phyloP scores from a whole-genome alignment of 306 rosid species.

The Mimosa bimucronata region DNA sequence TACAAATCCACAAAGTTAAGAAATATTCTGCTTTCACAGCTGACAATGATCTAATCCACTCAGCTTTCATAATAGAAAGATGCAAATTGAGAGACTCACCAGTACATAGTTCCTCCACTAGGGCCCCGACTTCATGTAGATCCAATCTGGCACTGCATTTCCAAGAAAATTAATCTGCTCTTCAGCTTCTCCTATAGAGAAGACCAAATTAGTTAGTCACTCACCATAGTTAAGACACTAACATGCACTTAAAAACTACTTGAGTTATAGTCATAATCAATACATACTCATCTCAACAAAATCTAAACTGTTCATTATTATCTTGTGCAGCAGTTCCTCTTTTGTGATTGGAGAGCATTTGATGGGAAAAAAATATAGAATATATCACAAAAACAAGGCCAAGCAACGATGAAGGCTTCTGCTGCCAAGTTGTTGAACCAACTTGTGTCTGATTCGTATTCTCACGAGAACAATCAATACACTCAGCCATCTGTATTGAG shows the following conservation, averaged over 20 bases:
- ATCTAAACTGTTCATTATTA: too few species aligned
- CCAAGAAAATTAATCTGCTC: too few species aligned
- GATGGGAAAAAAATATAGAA: too few species aligned
- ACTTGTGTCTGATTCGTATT: constrained; percentile 34
- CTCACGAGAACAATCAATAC: constrained; percentile 32
- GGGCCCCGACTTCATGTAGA: constrained; percentile 52
- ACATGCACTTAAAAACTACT: too few species aligned
- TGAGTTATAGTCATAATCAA: too few species aligned
- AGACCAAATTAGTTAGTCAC: too few species aligned
- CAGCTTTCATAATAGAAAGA: not conserved
- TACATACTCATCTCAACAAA: too few species aligned
- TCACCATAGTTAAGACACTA: too few species aligned
- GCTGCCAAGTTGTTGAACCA: constrained; percentile 21
- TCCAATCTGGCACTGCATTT: too few species aligned
- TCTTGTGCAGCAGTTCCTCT: too few species aligned
- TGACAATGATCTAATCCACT: not conserved
- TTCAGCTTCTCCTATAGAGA: too few species aligned
- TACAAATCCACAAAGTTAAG: not conserved
- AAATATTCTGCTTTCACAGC: not conserved
- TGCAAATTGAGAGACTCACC: constrained; percentile 41
- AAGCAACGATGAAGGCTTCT: constrained; percentile 42
- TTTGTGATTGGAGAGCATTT: too few species aligned
- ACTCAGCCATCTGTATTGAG: constrained; percentile 50
- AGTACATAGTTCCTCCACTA: constrained; percentile 58
- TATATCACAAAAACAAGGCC: constrained; percentile 58